Base-by-base conservation (phyloP, 768 basidiomycete species). In the Inosperma sp. region DNA sequence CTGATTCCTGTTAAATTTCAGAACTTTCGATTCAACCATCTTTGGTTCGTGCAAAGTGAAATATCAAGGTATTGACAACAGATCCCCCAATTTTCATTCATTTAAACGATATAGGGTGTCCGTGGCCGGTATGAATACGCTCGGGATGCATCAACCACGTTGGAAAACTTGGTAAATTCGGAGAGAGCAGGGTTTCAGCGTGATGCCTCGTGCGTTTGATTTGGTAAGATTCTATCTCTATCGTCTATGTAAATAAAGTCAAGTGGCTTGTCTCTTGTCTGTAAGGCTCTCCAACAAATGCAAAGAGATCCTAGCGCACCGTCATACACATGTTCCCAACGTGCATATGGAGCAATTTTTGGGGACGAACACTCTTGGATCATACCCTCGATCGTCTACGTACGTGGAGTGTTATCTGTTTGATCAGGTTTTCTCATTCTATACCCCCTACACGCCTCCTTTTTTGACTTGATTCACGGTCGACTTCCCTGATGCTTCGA, bases 41-140 rank as follows among this genome's bases (percentile, higher is more conserved):
- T 88, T 89, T 67, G 79, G 76, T 89, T 88, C 60, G 80, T 88
- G 5, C 86, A 88, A 64, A 68, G 74, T 29, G 86, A 89, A 65
- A 89, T 63, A 81, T 89, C 31, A 65, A 68, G 53, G 86, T 83
- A 57, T n/a, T n/a, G n/a, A n/a, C n/a, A n/a, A n/a, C 42, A 78
- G 69, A 1, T 30, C 8, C 54, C 55, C 48, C 17, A 51, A 46
- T 53, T 54, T 48, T 47, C 47, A 13, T 57, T 4, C 8, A 27
- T 46, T 49, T 47, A 49, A 42, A 27, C 53, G 7, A 42, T 45
- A 1, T 64, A 88, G 86, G 85, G 84, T 51, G 80, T 88, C n/a
- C 82, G 84, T 34, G 62, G 63, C 41, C 73, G 78, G 2, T 80
- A 77, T 62, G 69, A 77, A 45, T 61, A 71, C 27, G 62, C 66